These are phyloP conservation scores for Debaryomyces sp. DNA, from an alignment of 1,139 yeast genomes.

Conservation along the genomic window DNA sequence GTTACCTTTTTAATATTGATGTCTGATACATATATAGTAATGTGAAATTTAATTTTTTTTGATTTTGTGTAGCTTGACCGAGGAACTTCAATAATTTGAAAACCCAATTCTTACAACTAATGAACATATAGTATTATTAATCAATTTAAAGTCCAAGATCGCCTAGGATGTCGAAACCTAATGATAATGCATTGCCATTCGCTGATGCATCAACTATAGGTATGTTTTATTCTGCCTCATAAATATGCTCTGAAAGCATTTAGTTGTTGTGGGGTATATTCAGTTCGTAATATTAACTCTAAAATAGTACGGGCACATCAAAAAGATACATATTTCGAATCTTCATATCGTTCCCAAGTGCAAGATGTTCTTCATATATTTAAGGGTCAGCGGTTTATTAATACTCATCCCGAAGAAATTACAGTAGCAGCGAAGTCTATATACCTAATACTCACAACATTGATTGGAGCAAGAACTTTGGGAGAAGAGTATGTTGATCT, in stretches of 20 bases:
- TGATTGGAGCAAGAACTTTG: conserved; percentile 74
- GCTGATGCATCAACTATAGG: conserved; percentile 55
- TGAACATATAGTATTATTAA: not conserved
- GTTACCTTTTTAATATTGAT: conserved; percentile 12
- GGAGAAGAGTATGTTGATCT: conserved; percentile 96
- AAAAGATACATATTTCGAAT: conserved; percentile 77
- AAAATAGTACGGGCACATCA: conserved; percentile 73
- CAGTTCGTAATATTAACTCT: conserved; percentile 9
- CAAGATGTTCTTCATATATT: conserved; percentile 57
- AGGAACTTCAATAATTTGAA: not conserved
- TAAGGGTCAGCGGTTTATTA: conserved; percentile 71
- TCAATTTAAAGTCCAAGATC: not conserved
- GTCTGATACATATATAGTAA: not conserved
- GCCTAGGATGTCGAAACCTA: conserved; percentile 26
- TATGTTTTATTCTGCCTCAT: conserved; percentile 24
- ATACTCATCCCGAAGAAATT: conserved; percentile 65
- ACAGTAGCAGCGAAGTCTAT: conserved; percentile 57
- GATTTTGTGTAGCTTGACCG: not conserved
- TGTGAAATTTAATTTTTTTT: not conserved
- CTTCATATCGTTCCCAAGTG: conserved; percentile 55
- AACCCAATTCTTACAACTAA: not conserved
- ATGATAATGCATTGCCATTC: conserved; percentile 40
- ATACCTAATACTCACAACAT: conserved; percentile 72
- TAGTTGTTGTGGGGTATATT: conserved; percentile 7
- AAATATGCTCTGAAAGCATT: not conserved